These are phyloP conservation scores for Carex arenaria DNA, from an alignment of 202 grass and related monocot genomes.

Conservation along the genomic window DNA sequence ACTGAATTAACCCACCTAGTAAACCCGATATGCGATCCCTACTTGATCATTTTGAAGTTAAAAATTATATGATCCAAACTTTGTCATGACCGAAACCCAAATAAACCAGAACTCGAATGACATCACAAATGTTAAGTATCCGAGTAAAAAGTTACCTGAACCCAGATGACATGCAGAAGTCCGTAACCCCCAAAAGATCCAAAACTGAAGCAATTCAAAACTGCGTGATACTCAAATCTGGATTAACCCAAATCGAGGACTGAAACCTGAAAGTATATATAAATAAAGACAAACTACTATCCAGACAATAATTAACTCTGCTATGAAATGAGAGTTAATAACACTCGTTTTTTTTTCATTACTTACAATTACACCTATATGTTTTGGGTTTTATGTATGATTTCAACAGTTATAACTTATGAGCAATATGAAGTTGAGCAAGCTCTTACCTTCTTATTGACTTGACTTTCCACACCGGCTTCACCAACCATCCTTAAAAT, in stretches of 20 bases:
- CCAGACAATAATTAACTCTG: background rate
- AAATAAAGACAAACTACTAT: background rate
- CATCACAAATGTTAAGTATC: background rate
- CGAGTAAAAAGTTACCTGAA: background rate
- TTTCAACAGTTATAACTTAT: background rate
- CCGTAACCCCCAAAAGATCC: background rate
- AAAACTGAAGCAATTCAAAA: background rate
- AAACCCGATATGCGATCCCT: background rate
- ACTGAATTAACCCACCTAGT: background rate
- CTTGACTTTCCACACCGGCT: background rate
- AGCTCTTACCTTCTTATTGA: background rate
- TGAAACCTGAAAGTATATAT: background rate
- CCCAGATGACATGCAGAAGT: background rate
- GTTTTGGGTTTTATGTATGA: background rate
- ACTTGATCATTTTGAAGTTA: background rate
- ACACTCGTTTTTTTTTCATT: background rate
- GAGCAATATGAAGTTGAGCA: background rate
- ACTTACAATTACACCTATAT: background rate
- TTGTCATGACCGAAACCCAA: background rate
- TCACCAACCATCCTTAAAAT: background rate
- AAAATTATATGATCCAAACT: background rate
- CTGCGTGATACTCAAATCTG: background rate
- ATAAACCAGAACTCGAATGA: background rate
- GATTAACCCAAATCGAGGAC: background rate
- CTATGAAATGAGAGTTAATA: background rate